Base-by-base conservation (phyloP, 495 filamentous ascomycete genomes). In the Sporormia fimetaria region DNA sequence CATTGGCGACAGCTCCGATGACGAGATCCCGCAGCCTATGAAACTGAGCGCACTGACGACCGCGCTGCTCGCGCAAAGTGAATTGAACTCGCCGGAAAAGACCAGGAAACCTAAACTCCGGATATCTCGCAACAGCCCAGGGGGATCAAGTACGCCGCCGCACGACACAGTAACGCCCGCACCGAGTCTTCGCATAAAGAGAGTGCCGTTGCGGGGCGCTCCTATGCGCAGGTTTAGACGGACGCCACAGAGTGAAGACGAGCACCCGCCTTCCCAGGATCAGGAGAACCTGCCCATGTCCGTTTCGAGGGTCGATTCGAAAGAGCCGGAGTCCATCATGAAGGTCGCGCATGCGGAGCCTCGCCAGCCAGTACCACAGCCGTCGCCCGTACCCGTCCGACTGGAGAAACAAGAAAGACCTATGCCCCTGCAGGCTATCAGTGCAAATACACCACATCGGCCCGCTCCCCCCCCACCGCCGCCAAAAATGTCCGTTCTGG, bases 401-500 rank as follows among this genome's bases (percentile, higher is more conserved):
- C 78, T 78, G 2, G 73, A 76, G 27, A 70, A 83, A 47, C 79
- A 78, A 51, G 77, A 56, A 20, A 45, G 42, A 29, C 53, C 49
- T 21, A 28, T 43, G 29, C 54, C 80, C 18, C 65, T 98, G 4
- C 72, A 77, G 1, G 66, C 65, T 2, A 69, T 81, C 44, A 88
- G 73, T 59, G 76, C 75, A 44, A 98, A 96, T 52, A 90, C 88
- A 7, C 84, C 86, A 10, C 80, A 73, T 44, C 63, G 83, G 42
- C 70, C 81, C n/a, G 80, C 83, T n/a, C 55, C 57, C 25, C 82
- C 79, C 14, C 81, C 85, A 1, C 90, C 80, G 3, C 81, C 81
- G 3, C 81, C 90, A 0, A 95, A 93, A 56, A 96, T 96, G 88
- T 88, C 83, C 0, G 80, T 94, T 11, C 65, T 94, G 4, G 84